Base-by-base conservation (phyloP, 2,329 filamentous ascomycete species). In the Fusarium sublunatum region DNA sequence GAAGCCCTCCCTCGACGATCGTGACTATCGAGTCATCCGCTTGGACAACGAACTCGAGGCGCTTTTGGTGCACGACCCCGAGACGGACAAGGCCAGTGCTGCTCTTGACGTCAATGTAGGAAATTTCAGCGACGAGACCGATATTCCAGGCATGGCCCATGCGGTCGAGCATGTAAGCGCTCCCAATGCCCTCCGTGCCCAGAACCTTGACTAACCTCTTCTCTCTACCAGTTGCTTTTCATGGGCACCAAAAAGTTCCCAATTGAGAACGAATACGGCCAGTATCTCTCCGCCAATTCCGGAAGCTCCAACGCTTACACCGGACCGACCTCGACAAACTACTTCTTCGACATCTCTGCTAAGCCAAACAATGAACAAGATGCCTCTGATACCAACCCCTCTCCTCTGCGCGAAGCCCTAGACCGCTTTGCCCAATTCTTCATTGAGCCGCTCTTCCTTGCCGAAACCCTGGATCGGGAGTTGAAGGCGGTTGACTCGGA, bases 201-300 rank as follows among this genome's bases (percentile, higher is more conserved):
- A 29, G 7, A 26, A 9, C 28, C 25, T 36, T 44, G 36, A 40
- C 67, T 71, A 45, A 71, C 47, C 11, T 35, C 32, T 45, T 7
- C 24, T 50, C 25, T 7, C n/a, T 10, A 31, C 29, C 48, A 88
- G 83, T 81, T 97, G 65, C 81, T 99, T 24, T 99, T 99, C 81
- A 98, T 99, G 95, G 95, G 95, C 45, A 99, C 95, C 7, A 90
- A 97, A 77, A 99, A 98, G 86, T 99, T 95, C 73, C 95, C 95
- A 1, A 86, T 89, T 74, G 94, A 97, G 78, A 98, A 99, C 76
- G 94, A 91, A 65, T 99, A 99, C 81, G 92, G 92, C 72, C 90
- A 94, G 74, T 99, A 96, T 75, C 86, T 99, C 50, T 91, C 93
- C 47, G 85, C 91, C 58, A 90, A 97, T 75, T 96, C 93, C 9